Evolutionary conservation across 345 rosid genomes (phyloP).

Genomic region (Cardamine occulta): DNA sequence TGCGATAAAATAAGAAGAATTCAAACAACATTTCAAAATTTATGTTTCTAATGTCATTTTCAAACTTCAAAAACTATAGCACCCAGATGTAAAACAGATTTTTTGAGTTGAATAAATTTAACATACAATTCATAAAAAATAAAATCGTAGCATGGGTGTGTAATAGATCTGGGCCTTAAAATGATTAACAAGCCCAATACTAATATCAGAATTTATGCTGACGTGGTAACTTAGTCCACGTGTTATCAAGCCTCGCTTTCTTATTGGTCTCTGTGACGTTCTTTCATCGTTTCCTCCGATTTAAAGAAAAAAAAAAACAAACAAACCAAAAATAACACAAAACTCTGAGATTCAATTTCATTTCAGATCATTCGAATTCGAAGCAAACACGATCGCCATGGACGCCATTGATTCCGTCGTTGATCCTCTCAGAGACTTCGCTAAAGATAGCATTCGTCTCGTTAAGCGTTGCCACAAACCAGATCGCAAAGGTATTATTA

Average conservation of each 20-base stretch:
- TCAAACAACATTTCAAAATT: too few relatives aligned
- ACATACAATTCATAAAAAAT: too few relatives aligned
- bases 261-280: constrained; percentile 35
- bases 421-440: constrained; percentile 80
- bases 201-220: background rate
- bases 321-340: background rate
- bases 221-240: constrained; percentile 19
- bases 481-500: constrained; percentile 52
- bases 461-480: constrained; percentile 88
- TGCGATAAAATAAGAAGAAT: too few relatives aligned
- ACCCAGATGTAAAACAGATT: too few relatives aligned
- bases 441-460: constrained; percentile 75
- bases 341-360: constrained; percentile 9
- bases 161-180: background rate
- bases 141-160: too few relatives aligned
- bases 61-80: too few relatives aligned
- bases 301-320: background rate
- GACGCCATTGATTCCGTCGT: constrained; percentile 77
- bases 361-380: background rate
- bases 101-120: too few relatives aligned
- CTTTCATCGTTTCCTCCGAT: background rate
- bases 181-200: constrained; percentile 12
- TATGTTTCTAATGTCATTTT: too few relatives aligned
- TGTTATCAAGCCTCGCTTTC: background rate
- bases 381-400: constrained; percentile 43